Evolutionary conservation across 2,329 filamentous ascomycete genomes (phyloP).

Genomic region (Raffaelea ambrosiae): DNA sequence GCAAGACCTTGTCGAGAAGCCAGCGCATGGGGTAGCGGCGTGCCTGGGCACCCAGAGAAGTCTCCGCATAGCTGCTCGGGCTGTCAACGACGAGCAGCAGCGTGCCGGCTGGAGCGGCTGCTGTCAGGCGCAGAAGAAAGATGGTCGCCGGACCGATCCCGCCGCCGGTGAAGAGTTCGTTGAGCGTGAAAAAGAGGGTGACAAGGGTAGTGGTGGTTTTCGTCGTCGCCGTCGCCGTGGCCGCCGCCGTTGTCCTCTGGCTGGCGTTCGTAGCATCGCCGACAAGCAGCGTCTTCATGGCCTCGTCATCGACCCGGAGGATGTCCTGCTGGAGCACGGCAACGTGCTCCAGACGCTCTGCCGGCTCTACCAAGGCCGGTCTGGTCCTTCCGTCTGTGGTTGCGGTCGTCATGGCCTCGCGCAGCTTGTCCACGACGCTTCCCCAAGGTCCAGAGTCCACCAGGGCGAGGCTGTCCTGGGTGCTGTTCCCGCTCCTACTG

Average conservation of each 20-base stretch:
- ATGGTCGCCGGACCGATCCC: conserved; percentile 64
- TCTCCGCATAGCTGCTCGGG: conserved; percentile 84
- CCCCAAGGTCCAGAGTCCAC: conserved; percentile 79
- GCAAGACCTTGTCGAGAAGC: conserved; percentile 77
- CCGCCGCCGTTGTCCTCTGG: not conserved
- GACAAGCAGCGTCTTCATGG: conserved; percentile 23
- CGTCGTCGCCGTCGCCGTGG: conserved; percentile 10
- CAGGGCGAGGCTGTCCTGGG: conserved; percentile 44
- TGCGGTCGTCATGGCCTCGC: conserved; percentile 42
- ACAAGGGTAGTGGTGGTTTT: conserved; percentile 47
- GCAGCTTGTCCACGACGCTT: conserved; percentile 50
- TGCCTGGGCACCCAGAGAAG: conserved; percentile 55
- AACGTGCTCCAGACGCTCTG: conserved; percentile 25
- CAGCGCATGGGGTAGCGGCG: conserved; percentile 87
- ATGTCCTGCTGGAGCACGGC: conserved; percentile 41
- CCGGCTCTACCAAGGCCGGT: conserved; percentile 30
- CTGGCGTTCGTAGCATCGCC: too few relatives aligned
- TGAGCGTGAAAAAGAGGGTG: conserved; percentile 88
- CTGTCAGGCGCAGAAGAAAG: conserved; percentile 64
- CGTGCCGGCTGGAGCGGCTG: conserved; percentile 46
- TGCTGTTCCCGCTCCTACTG: not conserved
- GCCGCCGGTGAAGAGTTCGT: conserved; percentile 81
- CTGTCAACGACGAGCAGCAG: conserved; percentile 83
- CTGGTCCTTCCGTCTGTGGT: not conserved
- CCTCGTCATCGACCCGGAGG: conserved; percentile 28